Conservation (phyloP, 73 alveolate species). For the Effrenium voratum region DNA sequence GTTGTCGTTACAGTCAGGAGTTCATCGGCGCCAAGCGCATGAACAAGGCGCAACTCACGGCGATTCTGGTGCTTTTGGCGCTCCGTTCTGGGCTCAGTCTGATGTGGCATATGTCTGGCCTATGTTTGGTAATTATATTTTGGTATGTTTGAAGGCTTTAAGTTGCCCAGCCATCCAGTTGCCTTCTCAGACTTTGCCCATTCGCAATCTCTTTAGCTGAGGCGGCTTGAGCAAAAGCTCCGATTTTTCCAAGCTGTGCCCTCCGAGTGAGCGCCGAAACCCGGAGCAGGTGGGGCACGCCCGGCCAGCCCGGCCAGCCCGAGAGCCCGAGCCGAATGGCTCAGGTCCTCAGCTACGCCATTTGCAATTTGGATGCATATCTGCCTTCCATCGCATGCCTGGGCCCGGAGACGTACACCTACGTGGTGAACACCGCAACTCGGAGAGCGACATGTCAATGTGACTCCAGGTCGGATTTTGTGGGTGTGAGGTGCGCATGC, state of each 20-base stretch:
- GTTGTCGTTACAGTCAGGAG: neutral
- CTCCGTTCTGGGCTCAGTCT: no score
- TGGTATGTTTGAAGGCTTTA: no score
- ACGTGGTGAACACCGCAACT: neutral
- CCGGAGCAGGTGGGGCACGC: slow-evolving; percentile 89
- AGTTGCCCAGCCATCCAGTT: no score
- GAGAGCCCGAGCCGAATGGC: no score
- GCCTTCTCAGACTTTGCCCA: no score
- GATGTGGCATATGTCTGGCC: no score
- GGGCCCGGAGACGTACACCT: neutral
- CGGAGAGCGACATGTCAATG: neutral
- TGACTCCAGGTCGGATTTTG: no score
- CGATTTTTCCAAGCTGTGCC: slow-evolving; percentile 56
- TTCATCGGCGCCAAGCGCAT: slow-evolving; percentile 1
- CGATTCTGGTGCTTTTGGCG: neutral
- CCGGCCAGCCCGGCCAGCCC: no score
- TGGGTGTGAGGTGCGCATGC: neutral
- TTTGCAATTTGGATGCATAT: slow-evolving; percentile 45
- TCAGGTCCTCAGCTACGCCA: slow-evolving; percentile 29
- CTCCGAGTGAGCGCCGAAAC: slow-evolving; percentile 52
- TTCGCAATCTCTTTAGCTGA: no score
- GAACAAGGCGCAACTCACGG: neutral
- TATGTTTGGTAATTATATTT: no score
- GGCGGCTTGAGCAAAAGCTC: slow-evolving; percentile 69
- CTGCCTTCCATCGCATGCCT: slow-evolving; percentile 78